Percentiles rank a stretch among this genome's conserved stretches.
Evolutionary conservation across 1,284 basidiomycete species (phyloP).

Genomic region (Crucibulum parvulum): DNA sequence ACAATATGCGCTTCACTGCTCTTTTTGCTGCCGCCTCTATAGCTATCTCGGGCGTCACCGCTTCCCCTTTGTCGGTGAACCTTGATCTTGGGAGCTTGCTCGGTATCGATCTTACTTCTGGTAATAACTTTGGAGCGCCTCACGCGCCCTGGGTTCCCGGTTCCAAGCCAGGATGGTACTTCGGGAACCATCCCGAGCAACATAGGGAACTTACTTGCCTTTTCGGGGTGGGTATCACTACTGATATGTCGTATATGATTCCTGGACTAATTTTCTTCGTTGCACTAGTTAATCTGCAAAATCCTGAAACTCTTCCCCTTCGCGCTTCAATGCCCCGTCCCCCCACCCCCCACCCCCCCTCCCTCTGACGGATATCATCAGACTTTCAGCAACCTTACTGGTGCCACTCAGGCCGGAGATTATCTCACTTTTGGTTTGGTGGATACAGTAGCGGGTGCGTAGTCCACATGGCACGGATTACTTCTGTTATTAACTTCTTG

Average conservation of each 20-base stretch:
- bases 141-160: constrained; percentile 40
- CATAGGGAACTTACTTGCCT: constrained; percentile 38
- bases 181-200: constrained; percentile 31
- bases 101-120: constrained; percentile 27
- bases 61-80: constrained; percentile 16
- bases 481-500: neutral
- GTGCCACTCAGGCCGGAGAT: constrained; percentile 47
- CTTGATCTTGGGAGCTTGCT: constrained; percentile 16
- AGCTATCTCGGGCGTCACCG: constrained; percentile 28
- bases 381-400: constrained; percentile 46
- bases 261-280: neutral
- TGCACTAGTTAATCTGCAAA: constrained; percentile 41
- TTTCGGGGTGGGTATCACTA: constrained; percentile 23
- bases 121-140: constrained; percentile 45
- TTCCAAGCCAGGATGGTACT: constrained; percentile 49
- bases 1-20: constrained; percentile 40
- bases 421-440: constrained; percentile 52
- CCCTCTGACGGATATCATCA: constrained; percentile 40
- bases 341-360: constrained; percentile 22
- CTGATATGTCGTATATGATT: neutral
- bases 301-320: constrained; percentile 38
- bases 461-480: neutral
- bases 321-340: constrained; percentile 41
- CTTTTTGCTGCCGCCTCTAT: constrained; percentile 30
- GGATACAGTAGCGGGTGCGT: constrained; percentile 46